Percentiles rank a stretch among this genome's conserved stretches.
These are phyloP conservation scores for Pseudocercospora macadamiae DNA, from an alignment of 2,329 filamentous ascomycete species.

Conservation along the genomic window DNA sequence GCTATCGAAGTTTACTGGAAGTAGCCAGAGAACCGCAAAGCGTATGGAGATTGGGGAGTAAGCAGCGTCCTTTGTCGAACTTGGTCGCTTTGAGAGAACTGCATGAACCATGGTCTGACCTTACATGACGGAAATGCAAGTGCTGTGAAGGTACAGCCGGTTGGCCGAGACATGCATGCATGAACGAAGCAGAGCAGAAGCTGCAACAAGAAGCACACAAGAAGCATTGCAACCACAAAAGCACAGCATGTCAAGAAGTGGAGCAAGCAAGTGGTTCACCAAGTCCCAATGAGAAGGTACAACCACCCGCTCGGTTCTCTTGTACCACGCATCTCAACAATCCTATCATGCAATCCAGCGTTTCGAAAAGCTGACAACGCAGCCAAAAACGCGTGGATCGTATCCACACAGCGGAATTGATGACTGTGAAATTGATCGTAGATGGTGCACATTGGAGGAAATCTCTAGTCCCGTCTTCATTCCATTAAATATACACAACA, in stretches of 20 bases:
- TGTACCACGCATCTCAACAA: neutral
- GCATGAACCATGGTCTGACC: too few relatives aligned
- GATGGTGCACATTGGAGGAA: too few relatives aligned
- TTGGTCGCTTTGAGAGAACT: too few relatives aligned
- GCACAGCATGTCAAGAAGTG: neutral
- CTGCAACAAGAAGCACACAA: neutral
- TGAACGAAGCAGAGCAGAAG: neutral
- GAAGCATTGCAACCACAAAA: neutral
- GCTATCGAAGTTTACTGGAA: too few relatives aligned
- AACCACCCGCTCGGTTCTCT: neutral
- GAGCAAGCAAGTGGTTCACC: too few relatives aligned
- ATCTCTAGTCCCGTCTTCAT: too few relatives aligned
- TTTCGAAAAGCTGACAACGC: slow-evolving; percentile 3
- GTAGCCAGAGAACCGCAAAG: too few relatives aligned
- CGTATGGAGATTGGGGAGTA: too few relatives aligned
- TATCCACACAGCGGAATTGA: too few relatives aligned
- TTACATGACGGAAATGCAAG: neutral
- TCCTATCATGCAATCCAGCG: slow-evolving; percentile 1
- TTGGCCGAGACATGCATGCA: neutral
- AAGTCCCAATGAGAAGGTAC: neutral
- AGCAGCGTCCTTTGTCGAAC: too few relatives aligned
- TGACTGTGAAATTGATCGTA: too few relatives aligned
- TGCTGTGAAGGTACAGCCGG: neutral
- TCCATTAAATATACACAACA: slow-evolving; percentile 9
- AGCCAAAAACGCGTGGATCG: too few relatives aligned